A percentile compares a stretch with the other conserved stretches of the same genome.
Evolutionary conservation across 768 basidiomycete genomes (phyloP).

Genomic region (Pulveroboletus sp.): DNA sequence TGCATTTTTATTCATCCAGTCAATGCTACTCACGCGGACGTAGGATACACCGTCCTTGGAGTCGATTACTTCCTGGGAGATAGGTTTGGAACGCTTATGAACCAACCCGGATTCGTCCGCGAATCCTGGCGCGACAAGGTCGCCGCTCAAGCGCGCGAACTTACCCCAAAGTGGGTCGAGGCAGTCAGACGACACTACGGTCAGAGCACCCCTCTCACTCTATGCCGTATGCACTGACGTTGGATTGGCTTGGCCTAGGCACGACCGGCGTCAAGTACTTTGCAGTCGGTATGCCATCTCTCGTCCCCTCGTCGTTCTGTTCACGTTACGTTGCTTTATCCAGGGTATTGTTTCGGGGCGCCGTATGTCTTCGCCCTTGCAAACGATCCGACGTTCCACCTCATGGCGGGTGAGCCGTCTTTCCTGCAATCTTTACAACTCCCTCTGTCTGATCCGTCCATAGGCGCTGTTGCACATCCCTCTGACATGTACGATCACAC

Average conservation of each 20-base stretch:
- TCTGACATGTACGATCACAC: slow-evolving; percentile 17
- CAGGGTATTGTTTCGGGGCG: slow-evolving; percentile 58
- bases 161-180: slow-evolving; percentile 48
- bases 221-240: slow-evolving; percentile 8
- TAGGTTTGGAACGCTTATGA: slow-evolving; percentile 38
- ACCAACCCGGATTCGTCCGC: slow-evolving; percentile 36
- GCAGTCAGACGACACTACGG: slow-evolving; percentile 48
- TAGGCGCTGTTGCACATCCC: slow-evolving; percentile 57
- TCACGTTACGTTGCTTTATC: neutral
- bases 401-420: slow-evolving; percentile 40
- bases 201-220: slow-evolving; percentile 9
- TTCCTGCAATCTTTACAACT: neutral
- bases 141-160: slow-evolving; percentile 33
- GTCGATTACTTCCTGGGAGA: slow-evolving; percentile 65
- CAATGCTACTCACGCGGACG: neutral
- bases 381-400: slow-evolving; percentile 34
- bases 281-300: slow-evolving; percentile 36
- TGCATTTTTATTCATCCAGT: neutral
- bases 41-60: slow-evolving; percentile 56
- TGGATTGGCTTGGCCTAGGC: slow-evolving; percentile 2
- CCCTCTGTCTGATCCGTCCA: neutral
- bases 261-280: slow-evolving; percentile 36
- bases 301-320: neutral
- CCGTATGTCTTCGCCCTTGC: slow-evolving; percentile 47
- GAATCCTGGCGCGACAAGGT: slow-evolving; percentile 39